phyloP scores from a whole-genome alignment of 345 rosid genomes.

The Dipteronia sinensis region DNA sequence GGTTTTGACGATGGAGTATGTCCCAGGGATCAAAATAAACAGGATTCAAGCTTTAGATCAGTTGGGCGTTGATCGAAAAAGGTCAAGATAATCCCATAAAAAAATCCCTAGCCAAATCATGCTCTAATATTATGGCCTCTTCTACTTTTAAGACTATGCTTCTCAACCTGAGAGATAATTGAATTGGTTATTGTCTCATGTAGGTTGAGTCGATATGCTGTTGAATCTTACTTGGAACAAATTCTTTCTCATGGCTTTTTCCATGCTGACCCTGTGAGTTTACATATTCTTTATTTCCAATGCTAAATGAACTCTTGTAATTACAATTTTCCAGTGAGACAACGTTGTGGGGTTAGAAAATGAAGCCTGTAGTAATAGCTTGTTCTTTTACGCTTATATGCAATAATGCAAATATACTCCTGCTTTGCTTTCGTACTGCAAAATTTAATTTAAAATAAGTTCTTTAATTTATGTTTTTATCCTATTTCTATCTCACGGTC shows the following conservation, averaged over 20 bases:
- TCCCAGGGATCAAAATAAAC: constrained; percentile 98
- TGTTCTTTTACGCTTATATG: not conserved
- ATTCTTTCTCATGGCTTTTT: constrained; percentile 97
- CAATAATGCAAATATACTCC: not conserved
- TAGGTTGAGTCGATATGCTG: constrained; percentile 95
- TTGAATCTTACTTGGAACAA: constrained; percentile 98
- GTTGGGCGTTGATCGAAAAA: constrained; percentile 90
- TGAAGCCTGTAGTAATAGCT: not conserved
- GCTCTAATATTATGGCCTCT: not conserved
- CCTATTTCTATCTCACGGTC: not conserved
- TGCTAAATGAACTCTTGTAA: not conserved
- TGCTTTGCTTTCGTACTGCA: not conserved
- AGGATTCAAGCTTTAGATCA: constrained; percentile 87
- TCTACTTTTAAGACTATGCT: constrained; percentile 3
- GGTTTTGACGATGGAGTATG: constrained; percentile 98
- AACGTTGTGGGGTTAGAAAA: not conserved
- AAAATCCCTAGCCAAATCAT: constrained; percentile 4
- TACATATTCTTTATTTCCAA: not conserved
- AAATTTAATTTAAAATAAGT: not conserved
- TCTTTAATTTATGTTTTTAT: not conserved
- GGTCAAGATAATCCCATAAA: constrained; percentile 41
- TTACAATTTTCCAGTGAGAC: not conserved
- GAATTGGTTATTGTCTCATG: constrained; percentile 18
- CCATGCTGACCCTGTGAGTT: constrained; percentile 95
- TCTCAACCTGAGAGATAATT: constrained; percentile 11